Conservation (phyloP, 306 rosid genomes). For the Fragaria vesca region DNA sequence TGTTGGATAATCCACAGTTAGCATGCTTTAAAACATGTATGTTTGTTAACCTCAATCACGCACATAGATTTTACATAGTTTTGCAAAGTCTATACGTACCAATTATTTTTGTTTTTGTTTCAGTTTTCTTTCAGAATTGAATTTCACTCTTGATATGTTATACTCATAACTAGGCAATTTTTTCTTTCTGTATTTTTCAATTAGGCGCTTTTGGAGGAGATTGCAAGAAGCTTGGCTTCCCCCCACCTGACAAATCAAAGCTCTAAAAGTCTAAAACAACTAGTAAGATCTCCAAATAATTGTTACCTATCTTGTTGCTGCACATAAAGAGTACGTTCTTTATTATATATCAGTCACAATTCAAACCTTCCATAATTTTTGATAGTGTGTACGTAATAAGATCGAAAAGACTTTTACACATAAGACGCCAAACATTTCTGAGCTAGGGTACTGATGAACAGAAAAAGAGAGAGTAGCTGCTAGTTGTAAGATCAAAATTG, state of each 20-base stretch:
- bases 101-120: too few species aligned
- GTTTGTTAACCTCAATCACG: not conserved
- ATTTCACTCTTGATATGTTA: not conserved
- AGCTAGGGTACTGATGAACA: too few species aligned
- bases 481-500: too few species aligned
- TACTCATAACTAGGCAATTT: not conserved
- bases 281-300: conserved; percentile 18
- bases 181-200: not conserved
- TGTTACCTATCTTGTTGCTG: not conserved
- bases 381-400: not conserved
- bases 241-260: not conserved
- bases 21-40: conserved; percentile 47
- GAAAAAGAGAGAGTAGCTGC: too few species aligned
- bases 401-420: not conserved
- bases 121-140: too few species aligned
- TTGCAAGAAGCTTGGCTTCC: conserved; percentile 30
- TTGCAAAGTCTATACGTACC: too few species aligned
- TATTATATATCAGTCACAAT: not conserved
- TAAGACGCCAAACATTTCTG: too few species aligned
- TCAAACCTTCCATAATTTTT: not conserved
- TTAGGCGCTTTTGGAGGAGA: conserved; percentile 50
- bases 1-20: conserved; percentile 9
- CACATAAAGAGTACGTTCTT: not conserved
- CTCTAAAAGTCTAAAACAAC: conserved; percentile 8
- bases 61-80: too few species aligned